These are phyloP conservation scores for Lachnellula suecica DNA, from an alignment of 2,329 filamentous ascomycete genomes.

Conservation along the genomic window DNA sequence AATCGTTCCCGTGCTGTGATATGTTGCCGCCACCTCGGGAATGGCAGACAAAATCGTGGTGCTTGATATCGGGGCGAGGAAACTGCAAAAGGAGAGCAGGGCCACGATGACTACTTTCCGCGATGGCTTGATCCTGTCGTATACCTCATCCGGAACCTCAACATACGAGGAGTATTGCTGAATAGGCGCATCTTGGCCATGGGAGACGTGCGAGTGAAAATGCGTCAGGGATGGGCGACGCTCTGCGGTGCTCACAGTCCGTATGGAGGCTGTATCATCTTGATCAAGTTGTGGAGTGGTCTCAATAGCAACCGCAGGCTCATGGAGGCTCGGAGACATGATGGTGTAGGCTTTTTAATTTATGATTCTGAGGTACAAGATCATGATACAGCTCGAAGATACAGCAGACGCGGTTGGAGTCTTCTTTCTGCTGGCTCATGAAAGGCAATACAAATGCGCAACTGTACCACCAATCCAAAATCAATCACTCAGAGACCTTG, in stretches of 20 bases:
- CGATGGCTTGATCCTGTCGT: conserved; percentile 59
- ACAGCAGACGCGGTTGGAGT: not conserved
- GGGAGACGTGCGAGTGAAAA: conserved; percentile 26
- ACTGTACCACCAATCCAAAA: not conserved
- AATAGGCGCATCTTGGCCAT: conserved; percentile 30
- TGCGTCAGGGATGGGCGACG: conserved; percentile 15
- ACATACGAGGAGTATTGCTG: conserved; percentile 28
- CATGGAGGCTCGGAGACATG: conserved; percentile 26
- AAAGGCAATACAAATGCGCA: conserved; percentile 8
- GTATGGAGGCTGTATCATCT: conserved; percentile 21
- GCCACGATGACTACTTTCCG: conserved; percentile 68
- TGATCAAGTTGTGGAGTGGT: conserved; percentile 5
- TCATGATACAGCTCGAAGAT: conserved; percentile 10
- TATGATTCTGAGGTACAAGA: conserved; percentile 9
- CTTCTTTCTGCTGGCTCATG: conserved; percentile 6
- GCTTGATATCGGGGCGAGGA: conserved; percentile 72
- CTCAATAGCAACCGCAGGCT: conserved; percentile 7
- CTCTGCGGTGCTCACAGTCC: conserved; percentile 13
- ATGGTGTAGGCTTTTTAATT: conserved; percentile 12
- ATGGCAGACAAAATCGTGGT: conserved; percentile 73
- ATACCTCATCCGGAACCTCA: conserved; percentile 50
- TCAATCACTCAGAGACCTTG: not conserved
- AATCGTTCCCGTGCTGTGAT: conserved; percentile 63
- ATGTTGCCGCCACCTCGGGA: conserved; percentile 69
- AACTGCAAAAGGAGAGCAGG: conserved; percentile 72